Percentiles rank a stretch among this genome's conserved stretches.
Conservation (phyloP, 2,329 filamentous ascomycete species). For the Cordyceps farinosa region DNA sequence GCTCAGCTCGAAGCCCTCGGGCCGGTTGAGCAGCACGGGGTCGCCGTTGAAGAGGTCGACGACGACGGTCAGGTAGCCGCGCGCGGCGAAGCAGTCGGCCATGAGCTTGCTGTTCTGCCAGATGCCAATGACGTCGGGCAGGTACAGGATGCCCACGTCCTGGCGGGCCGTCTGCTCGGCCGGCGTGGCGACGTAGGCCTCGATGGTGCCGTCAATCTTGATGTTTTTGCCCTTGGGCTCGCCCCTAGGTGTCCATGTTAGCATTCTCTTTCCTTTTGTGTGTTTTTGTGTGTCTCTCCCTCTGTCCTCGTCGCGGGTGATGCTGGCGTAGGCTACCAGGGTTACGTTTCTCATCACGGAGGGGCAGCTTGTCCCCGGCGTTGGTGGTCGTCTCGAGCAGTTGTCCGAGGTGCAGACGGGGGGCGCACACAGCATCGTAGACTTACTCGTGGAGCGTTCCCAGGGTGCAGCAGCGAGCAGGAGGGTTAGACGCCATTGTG, state of each 20-base stretch:
- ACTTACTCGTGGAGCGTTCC: constrained; percentile 54
- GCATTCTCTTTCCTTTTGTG: neutral
- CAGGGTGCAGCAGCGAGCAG: constrained; percentile 49
- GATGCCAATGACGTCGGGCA: constrained; percentile 38
- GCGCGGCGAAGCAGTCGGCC: constrained; percentile 38
- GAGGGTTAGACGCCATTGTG: constrained; percentile 52
- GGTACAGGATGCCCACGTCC: constrained; percentile 32
- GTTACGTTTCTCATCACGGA: neutral
- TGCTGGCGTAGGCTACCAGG: neutral
- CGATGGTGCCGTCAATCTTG: constrained; percentile 36
- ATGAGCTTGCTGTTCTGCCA: constrained; percentile 39
- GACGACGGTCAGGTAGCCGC: constrained; percentile 38
- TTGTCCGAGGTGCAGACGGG: too few species aligned
- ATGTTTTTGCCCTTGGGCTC: constrained; percentile 43
- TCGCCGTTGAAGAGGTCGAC: constrained; percentile 40
- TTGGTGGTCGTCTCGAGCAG: neutral
- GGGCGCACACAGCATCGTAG: neutral
- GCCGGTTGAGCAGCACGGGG: constrained; percentile 25
- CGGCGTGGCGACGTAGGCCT: constrained; percentile 23
- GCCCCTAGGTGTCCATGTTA: constrained; percentile 36
- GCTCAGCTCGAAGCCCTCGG: constrained; percentile 30
- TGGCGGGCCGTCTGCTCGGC: constrained; percentile 24
- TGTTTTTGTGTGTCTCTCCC: neutral
- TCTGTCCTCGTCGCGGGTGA: neutral
- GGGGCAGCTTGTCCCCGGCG: neutral